These are phyloP conservation scores for Centella asiatica DNA, from an alignment of 129 eudicot species.

Conservation along the genomic window DNA sequence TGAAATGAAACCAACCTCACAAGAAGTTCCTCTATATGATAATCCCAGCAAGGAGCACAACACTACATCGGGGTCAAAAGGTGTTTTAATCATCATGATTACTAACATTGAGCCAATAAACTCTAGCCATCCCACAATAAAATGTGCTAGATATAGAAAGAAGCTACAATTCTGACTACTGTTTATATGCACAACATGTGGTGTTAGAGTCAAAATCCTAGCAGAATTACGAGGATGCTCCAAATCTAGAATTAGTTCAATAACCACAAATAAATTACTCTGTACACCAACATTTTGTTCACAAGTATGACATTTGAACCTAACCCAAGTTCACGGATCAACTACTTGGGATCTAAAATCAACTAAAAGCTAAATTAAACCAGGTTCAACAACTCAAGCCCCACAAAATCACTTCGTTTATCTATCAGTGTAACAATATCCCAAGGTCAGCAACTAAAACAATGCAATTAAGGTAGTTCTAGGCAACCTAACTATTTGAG, in stretches of 20 bases:
- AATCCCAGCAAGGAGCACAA: not conserved
- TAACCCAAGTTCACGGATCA: conserved; percentile 2
- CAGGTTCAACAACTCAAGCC: not conserved
- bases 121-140: not conserved
- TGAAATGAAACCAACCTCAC: not conserved
- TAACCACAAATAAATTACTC: not conserved
- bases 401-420: too few species aligned
- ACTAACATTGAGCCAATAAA: conserved; percentile 10
- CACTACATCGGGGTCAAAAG: not conserved
- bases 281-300: not conserved
- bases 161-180: not conserved
- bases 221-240: conserved; percentile 3
- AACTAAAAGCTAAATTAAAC: not conserved
- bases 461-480: too few species aligned
- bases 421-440: too few species aligned
- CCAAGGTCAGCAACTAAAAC: too few species aligned
- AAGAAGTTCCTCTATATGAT: too few species aligned
- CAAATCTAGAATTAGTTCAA: not conserved
- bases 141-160: not conserved
- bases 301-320: not conserved
- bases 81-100: not conserved
- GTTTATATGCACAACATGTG: not conserved
- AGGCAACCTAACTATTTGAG: too few species aligned
- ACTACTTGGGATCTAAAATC: not conserved
- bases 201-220: not conserved